These are phyloP conservation scores for Chlamydomonas reinhardtii DNA, from an alignment of 163 green algal genomes.

Conservation along the genomic window DNA sequence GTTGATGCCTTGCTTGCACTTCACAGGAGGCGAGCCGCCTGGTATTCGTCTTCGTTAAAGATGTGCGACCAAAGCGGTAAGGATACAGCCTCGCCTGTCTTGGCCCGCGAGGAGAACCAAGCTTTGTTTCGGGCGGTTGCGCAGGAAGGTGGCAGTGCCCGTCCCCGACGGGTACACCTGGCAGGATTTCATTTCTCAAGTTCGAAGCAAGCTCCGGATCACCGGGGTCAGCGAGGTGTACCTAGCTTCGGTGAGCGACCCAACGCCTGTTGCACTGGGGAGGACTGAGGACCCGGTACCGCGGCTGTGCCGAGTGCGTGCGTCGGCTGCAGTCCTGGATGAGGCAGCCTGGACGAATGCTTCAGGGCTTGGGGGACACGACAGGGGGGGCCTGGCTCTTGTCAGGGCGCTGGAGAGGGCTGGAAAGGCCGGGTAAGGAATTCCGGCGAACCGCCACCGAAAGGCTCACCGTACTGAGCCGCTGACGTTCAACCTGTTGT, in stretches of 20 bases:
- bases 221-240: conserved; percentile 77
- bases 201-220: conserved; percentile 88
- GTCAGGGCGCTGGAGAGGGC: background rate
- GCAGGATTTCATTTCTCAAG: conserved; percentile 83
- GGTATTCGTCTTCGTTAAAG: conserved; percentile 89
- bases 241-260: conserved; percentile 75
- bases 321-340: no score
- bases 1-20: background rate
- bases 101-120: no score
- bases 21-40: conserved; percentile 80
- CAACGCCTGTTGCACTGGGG: conserved; percentile 13
- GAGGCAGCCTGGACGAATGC: no score
- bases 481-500: no score
- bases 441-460: no score
- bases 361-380: no score
- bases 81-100: background rate
- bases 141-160: conserved; percentile 90
- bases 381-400: background rate
- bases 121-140: background rate
- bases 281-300: background rate
- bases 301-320: no score
- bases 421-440: no score
- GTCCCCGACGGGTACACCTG: conserved; percentile 85
- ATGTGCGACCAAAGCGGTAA: conserved; percentile 79
- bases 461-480: no score